Conservation (phyloP, 2,329 filamentous ascomycete species). For the Colletotrichum sp. region DNA sequence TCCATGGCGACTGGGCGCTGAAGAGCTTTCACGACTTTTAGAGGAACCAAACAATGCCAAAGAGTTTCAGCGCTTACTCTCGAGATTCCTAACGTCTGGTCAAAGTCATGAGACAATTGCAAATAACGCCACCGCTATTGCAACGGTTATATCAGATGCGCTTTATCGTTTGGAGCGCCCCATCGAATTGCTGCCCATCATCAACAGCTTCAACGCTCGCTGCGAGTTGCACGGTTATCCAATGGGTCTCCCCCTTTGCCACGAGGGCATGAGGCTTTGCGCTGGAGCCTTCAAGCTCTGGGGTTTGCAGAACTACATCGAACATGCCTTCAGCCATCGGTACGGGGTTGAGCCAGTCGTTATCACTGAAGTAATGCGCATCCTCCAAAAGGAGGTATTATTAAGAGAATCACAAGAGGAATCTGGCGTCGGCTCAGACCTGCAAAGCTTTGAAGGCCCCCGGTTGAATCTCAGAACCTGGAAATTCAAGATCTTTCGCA, state of each 20-base stretch:
- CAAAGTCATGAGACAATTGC: not conserved
- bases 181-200: conserved; percentile 37
- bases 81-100: not conserved
- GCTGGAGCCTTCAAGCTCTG: conserved; percentile 23
- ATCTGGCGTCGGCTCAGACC: not conserved
- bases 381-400: not conserved
- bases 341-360: not conserved
- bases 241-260: conserved; percentile 32
- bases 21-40: not conserved
- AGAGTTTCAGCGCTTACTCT: not conserved
- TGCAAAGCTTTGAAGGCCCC: not conserved
- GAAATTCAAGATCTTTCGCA: not conserved
- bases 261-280: conserved; percentile 34
- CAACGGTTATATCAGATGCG: not conserved
- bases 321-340: not conserved
- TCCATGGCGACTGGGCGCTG: not conserved
- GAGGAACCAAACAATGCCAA: not conserved
- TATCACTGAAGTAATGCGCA: not conserved
- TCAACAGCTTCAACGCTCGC: conserved; percentile 45
- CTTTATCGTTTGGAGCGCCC: not conserved
- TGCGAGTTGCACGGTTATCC: conserved; percentile 27
- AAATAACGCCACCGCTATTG: not conserved
- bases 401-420: not conserved
- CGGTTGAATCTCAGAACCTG: not conserved
- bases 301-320: conserved; percentile 7